phyloP scores from a whole-genome alignment of 2,329 filamentous ascomycete species.

The Fusarium tjaetaba region DNA sequence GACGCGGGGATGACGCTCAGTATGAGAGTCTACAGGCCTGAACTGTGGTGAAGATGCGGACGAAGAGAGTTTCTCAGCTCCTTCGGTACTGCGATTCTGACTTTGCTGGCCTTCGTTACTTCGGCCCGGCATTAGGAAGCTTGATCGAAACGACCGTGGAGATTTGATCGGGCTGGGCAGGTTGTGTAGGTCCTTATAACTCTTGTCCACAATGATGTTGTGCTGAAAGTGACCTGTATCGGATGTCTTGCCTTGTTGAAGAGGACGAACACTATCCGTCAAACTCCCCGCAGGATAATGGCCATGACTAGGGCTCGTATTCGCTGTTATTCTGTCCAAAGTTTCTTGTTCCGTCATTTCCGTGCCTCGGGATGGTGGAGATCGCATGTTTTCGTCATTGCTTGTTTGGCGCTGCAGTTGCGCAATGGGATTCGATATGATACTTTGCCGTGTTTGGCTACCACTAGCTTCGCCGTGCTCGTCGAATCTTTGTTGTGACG shows the following conservation, averaged over 20 bases:
- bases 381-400: slow-evolving; percentile 61
- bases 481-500: slow-evolving; percentile 48
- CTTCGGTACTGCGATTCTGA: slow-evolving; percentile 67
- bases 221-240: slow-evolving; percentile 50
- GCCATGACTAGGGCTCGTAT: slow-evolving; percentile 75
- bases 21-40: slow-evolving; percentile 55
- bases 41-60: slow-evolving; percentile 78
- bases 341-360: slow-evolving; percentile 81
- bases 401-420: slow-evolving; percentile 43
- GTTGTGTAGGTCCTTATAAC: slow-evolving; percentile 62
- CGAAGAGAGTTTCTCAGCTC: slow-evolving; percentile 86
- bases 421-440: slow-evolving; percentile 61
- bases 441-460: slow-evolving; percentile 61
- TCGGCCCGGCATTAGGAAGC: slow-evolving; percentile 73
- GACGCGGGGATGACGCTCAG: slow-evolving; percentile 27
- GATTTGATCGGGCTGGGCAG: slow-evolving; percentile 73
- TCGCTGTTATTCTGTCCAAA: slow-evolving; percentile 75
- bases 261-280: slow-evolving; percentile 80
- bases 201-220: slow-evolving; percentile 69
- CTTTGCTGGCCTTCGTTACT: slow-evolving; percentile 59
- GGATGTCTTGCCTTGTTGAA: slow-evolving; percentile 67
- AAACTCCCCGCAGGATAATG: slow-evolving; percentile 69
- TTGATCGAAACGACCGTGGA: slow-evolving; percentile 79
- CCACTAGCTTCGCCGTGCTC: slow-evolving; percentile 57
- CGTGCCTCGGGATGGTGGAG: slow-evolving; percentile 80